Evolutionary conservation across 2,329 filamentous ascomycete genomes (phyloP).

Genomic region (Tolypocladium inflatum): DNA sequence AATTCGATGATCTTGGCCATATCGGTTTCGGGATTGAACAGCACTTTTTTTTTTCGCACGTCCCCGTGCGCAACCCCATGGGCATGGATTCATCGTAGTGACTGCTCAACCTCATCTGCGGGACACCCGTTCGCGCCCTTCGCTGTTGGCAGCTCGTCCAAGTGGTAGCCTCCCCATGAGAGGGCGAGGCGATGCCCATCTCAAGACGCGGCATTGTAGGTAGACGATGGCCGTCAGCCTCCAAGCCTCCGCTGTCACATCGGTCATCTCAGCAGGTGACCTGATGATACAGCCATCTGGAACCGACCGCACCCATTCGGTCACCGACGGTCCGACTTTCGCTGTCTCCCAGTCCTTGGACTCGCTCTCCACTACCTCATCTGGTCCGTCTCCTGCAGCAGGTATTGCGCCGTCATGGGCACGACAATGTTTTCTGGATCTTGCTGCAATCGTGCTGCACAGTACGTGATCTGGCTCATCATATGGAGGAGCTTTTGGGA

Average conservation of each 20-base stretch:
- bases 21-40: no score
- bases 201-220: conserved; percentile 26
- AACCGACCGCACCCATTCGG: conserved; percentile 19
- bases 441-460: conserved; percentile 22
- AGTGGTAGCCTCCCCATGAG: no score
- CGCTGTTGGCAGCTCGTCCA: no score
- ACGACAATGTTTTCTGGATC: conserved; percentile 20
- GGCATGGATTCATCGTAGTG: no score
- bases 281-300: conserved; percentile 15
- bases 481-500: conserved; percentile 27
- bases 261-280: conserved; percentile 24
- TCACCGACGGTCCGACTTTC: conserved; percentile 7
- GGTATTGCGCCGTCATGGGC: conserved; percentile 18
- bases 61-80: no score
- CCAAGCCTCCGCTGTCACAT: conserved; percentile 31
- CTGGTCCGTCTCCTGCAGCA: conserved; percentile 15
- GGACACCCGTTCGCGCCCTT: no score
- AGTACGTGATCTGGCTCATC: conserved; percentile 27
- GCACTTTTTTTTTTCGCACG: no score
- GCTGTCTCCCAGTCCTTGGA: conserved; percentile 13
- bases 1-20: no score
- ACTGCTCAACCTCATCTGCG: no score
- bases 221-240: conserved; percentile 28
- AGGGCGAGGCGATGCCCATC: conserved; percentile 13
- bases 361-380: conserved; percentile 27